phyloP scores from a whole-genome alignment of 2,329 filamentous ascomycete genomes.

The Microdochium trichocladiopsis region DNA sequence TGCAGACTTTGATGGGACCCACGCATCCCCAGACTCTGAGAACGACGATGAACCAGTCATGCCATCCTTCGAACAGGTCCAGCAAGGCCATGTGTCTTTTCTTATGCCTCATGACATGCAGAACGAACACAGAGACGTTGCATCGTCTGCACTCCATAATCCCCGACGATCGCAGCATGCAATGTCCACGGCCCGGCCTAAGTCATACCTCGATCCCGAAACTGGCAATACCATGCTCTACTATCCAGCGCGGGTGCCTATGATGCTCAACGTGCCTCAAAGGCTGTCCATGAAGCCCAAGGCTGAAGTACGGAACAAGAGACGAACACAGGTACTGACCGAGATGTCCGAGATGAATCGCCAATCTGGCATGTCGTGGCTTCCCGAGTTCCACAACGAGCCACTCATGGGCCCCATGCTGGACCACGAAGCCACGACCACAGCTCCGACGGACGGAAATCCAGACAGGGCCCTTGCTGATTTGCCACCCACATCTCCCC shows the following conservation, averaged over 20 bases:
- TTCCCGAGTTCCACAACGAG: slow-evolving; percentile 19
- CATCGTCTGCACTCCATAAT: slow-evolving; percentile 12
- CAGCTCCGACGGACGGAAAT: slow-evolving; percentile 2
- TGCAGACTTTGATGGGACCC: slow-evolving; percentile 75
- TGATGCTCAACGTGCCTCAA: slow-evolving; percentile 87
- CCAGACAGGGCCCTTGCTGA: not conserved
- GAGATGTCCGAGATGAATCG: slow-evolving; percentile 42
- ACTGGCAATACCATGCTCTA: slow-evolving; percentile 81
- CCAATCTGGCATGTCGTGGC: slow-evolving; percentile 19
- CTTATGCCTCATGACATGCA: slow-evolving; percentile 9
- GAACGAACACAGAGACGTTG: slow-evolving; percentile 8
- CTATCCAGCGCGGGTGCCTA: slow-evolving; percentile 90
- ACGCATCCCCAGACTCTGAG: slow-evolving; percentile 35
- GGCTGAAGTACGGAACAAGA: slow-evolving; percentile 55
- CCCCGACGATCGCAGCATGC: slow-evolving; percentile 9
- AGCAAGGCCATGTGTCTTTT: not conserved
- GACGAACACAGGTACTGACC: slow-evolving; percentile 67
- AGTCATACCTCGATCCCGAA: slow-evolving; percentile 55
- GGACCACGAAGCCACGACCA: slow-evolving; percentile 7
- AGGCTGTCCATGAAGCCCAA: slow-evolving; percentile 72
- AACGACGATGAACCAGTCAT: slow-evolving; percentile 9
- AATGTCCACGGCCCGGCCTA: slow-evolving; percentile 28
- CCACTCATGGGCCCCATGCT: slow-evolving; percentile 22
- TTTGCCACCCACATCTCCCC: not conserved
- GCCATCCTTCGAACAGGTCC: not conserved